Percentiles rank a stretch among this genome's conserved stretches.
These are phyloP conservation scores for Phytophthora vignae DNA, from an alignment of 352 stramenopile genomes.

Conservation along the genomic window DNA sequence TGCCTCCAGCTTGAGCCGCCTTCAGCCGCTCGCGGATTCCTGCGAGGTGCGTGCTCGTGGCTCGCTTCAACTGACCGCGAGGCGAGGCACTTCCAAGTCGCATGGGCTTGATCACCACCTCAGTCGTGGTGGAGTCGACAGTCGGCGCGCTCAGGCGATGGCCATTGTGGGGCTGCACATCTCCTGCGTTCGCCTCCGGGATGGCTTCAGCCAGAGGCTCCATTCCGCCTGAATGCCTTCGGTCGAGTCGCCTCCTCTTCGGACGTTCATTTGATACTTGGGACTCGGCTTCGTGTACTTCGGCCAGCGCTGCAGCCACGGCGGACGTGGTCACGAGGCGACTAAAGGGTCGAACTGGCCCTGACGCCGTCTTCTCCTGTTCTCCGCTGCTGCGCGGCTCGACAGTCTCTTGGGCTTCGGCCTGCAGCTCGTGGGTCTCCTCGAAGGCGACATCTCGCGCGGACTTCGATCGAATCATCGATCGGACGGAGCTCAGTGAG, in stretches of 20 bases:
- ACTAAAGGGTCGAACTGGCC: constrained; percentile 18
- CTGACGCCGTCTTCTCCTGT: constrained; percentile 9
- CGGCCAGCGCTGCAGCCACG: constrained; percentile 31
- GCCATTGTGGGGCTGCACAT: neutral
- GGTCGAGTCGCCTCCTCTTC: constrained; percentile 22
- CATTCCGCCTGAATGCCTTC: constrained; percentile 24
- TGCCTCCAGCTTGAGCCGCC: constrained; percentile 4
- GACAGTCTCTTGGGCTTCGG: constrained; percentile 8
- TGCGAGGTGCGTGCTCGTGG: constrained; percentile 26
- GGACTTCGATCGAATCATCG: constrained; percentile 31
- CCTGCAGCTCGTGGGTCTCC: neutral
- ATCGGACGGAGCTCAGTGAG: constrained; percentile 18
- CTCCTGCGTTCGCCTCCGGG: neutral
- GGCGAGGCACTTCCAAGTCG: constrained; percentile 17
- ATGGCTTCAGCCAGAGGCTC: constrained; percentile 7
- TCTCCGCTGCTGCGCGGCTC: neutral
- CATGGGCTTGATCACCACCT: constrained; percentile 14
- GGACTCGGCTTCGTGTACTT: constrained; percentile 27
- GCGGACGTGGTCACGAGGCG: constrained; percentile 33
- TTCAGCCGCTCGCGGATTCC: constrained; percentile 32
- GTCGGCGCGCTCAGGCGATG: constrained; percentile 24
- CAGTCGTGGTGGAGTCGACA: neutral
- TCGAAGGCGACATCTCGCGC: constrained; percentile 9
- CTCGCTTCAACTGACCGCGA: constrained; percentile 25
- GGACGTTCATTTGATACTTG: constrained; percentile 13